These are phyloP conservation scores for Triticum turgidum DNA, from an alignment of 176 grass and related monocot species.

Conservation along the genomic window DNA sequence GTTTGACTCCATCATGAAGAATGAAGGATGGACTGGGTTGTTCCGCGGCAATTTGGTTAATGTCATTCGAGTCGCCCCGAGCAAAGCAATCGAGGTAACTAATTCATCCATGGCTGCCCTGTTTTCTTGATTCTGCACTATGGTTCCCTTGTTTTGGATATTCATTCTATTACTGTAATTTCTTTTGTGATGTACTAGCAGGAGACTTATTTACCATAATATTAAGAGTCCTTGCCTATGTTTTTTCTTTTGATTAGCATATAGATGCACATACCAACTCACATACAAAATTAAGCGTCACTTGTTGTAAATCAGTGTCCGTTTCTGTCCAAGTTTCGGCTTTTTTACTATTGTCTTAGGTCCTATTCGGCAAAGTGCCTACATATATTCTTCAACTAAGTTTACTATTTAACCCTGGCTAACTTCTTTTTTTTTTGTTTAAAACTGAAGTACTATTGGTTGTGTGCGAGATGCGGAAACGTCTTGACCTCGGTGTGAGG, in stretches of 20 bases:
- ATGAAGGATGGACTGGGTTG: slow-evolving; percentile 81
- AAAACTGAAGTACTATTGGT: not conserved
- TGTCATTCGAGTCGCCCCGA: slow-evolving; percentile 81
- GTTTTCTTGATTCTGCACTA: not conserved
- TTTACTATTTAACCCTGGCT: not conserved
- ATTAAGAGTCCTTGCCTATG: not conserved
- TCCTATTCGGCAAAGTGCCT: not conserved
- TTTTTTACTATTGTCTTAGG: not conserved
- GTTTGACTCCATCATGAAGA: slow-evolving; percentile 68
- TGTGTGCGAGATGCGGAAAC: no score
- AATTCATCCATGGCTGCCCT: not conserved
- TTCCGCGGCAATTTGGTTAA: slow-evolving; percentile 93
- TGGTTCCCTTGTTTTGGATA: not conserved
- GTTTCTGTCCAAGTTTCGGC: not conserved
- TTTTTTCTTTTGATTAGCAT: not conserved
- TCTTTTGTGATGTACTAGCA: not conserved
- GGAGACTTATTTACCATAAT: not conserved
- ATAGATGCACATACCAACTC: not conserved
- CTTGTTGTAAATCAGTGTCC: not conserved
- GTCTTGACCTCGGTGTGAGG: no score
- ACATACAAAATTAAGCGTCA: not conserved
- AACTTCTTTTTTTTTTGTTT: not conserved
- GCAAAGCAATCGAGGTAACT: slow-evolving; percentile 93
- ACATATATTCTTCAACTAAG: not conserved
- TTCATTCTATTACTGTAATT: not conserved